Percentiles rank a stretch among this genome's conserved stretches.
phyloP scores from a whole-genome alignment of 495 filamentous ascomycete genomes.

The Penicillium chermesinum region DNA sequence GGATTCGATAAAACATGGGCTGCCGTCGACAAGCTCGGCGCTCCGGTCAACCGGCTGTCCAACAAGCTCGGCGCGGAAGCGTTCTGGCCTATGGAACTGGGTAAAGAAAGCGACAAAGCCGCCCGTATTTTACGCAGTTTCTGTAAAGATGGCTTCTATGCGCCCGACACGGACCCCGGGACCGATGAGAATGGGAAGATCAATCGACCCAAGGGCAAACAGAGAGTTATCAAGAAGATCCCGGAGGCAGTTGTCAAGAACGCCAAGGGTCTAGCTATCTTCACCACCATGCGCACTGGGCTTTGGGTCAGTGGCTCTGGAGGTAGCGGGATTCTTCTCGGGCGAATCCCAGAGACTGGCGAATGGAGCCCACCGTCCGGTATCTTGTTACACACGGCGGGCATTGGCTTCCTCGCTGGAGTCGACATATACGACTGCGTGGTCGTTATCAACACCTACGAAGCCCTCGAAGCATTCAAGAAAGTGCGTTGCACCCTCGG shows the following conservation, averaged over 20 bases:
- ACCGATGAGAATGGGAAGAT: constrained; percentile 34
- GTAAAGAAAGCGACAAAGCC: constrained; percentile 78
- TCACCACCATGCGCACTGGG: constrained; percentile 89
- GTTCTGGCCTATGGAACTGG: constrained; percentile 75
- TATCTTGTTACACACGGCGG: constrained; percentile 81
- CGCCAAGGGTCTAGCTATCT: constrained; percentile 83
- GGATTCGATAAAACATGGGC: constrained; percentile 53
- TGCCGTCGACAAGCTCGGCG: constrained; percentile 50
- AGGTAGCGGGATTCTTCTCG: constrained; percentile 72
- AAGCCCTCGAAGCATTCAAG: constrained; percentile 76
- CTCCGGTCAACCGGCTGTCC: constrained; percentile 68
- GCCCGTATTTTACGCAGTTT: constrained; percentile 75
- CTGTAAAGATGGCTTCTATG: constrained; percentile 68
- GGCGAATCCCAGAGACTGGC: constrained; percentile 66
- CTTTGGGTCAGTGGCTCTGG: constrained; percentile 88
- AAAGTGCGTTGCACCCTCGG: constrained; percentile 72
- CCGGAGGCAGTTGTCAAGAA: constrained; percentile 74
- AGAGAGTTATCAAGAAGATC: constrained; percentile 74
- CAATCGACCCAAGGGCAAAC: constrained; percentile 59
- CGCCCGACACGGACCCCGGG: constrained; percentile 28
- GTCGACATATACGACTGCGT: constrained; percentile 94
- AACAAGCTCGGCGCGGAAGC: constrained; percentile 72
- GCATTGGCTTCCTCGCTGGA: constrained; percentile 80
- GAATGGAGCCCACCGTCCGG: constrained; percentile 86
- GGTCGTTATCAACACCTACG: constrained; percentile 78